phyloP scores from a whole-genome alignment of 192 early-diverging fungal species.

The Glomus cerebriforme region DNA sequence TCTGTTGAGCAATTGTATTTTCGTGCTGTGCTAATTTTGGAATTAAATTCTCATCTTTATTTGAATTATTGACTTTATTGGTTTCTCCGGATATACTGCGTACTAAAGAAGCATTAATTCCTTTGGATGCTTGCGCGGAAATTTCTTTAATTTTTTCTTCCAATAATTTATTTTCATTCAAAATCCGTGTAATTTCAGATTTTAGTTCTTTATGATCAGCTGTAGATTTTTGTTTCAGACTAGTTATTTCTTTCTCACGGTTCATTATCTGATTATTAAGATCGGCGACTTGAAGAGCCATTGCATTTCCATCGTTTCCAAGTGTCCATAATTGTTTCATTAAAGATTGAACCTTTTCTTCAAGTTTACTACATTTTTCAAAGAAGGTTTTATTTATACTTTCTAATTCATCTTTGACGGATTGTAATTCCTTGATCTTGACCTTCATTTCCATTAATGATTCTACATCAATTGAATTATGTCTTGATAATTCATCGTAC shows the following conservation, averaged over 20 bases:
- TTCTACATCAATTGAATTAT: background rate
- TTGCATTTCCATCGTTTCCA: background rate
- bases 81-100: background rate
- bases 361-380: conserved; percentile 8
- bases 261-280: background rate
- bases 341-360: conserved; percentile 15
- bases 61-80: background rate
- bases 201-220: background rate
- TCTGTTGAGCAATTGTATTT: conserved; percentile 11
- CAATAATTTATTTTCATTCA: conserved; percentile 8
- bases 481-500: background rate
- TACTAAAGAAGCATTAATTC: background rate
- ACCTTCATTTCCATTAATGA: conserved; percentile 3
- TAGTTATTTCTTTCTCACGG: background rate
- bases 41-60: background rate
- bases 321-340: background rate
- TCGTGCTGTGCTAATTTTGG: conserved; percentile 3
- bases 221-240: conserved; percentile 1
- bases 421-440: conserved; percentile 14
- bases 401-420: conserved; percentile 16
- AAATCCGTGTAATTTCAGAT: background rate
- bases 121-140: background rate
- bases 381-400: background rate
- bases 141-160: background rate
- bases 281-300: background rate